Percentiles rank a stretch among this genome's conserved stretches.
These are phyloP conservation scores for Saccharomycopsis sp. DNA, from an alignment of 805 yeast genomes.

Conservation along the genomic window DNA sequence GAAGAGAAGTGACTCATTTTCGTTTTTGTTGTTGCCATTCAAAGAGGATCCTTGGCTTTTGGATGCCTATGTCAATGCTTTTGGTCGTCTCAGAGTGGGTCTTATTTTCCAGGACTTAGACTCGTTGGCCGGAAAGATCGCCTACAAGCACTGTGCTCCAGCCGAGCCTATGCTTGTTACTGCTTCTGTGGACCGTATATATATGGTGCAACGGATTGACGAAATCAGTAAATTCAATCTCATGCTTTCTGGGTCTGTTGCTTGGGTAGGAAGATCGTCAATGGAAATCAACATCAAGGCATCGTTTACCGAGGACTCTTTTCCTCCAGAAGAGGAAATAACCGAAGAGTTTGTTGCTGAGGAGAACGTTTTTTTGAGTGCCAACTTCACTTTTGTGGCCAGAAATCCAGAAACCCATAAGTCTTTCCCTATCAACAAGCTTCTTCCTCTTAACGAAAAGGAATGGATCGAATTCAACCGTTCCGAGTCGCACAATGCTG, in stretches of 20 bases:
- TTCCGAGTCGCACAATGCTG: slow-evolving; percentile 85
- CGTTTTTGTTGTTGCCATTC: slow-evolving; percentile 68
- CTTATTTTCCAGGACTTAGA: slow-evolving; percentile 92
- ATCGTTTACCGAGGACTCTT: slow-evolving; percentile 55
- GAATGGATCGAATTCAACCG: slow-evolving; percentile 82
- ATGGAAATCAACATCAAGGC: slow-evolving; percentile 95
- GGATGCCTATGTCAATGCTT: slow-evolving; percentile 83
- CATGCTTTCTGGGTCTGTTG: slow-evolving; percentile 81
- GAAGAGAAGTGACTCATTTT: slow-evolving; percentile 72
- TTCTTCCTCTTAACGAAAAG: slow-evolving; percentile 64
- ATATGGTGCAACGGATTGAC: slow-evolving; percentile 78
- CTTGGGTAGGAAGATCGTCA: slow-evolving; percentile 92
- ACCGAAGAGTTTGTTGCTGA: slow-evolving; percentile 52
- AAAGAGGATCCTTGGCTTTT: slow-evolving; percentile 75
- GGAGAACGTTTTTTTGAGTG: slow-evolving; percentile 72
- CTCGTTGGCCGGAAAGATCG: slow-evolving; percentile 89
- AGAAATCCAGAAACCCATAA: slow-evolving; percentile 89
- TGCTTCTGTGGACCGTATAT: slow-evolving; percentile 88
- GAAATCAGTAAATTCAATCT: slow-evolving; percentile 70
- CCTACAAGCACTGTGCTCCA: slow-evolving; percentile 88
- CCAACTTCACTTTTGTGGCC: slow-evolving; percentile 93
- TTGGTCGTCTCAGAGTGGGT: slow-evolving; percentile 88
- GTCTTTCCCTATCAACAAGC: slow-evolving; percentile 77
- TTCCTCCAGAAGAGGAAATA: slow-evolving; percentile 39
- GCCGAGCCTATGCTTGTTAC: slow-evolving; percentile 95